A percentile compares a stretch with the other conserved stretches of the same genome.
phyloP scores from a whole-genome alignment of 23 red algal species.

The Gracilaria caudata region DNA sequence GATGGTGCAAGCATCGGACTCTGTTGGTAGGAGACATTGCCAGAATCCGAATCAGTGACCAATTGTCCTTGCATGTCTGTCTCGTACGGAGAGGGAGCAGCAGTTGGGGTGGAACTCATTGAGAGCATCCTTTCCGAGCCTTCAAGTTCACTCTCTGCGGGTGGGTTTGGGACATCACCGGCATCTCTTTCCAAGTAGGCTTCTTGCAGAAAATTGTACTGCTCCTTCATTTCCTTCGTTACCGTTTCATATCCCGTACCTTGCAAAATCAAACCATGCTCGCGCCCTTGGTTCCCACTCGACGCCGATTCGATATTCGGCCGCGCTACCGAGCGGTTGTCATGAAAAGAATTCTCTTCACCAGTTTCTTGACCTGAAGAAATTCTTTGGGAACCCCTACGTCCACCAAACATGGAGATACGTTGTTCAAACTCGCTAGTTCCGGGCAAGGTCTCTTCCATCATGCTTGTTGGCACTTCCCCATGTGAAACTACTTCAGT shows the following conservation, averaged over 20 bases:
- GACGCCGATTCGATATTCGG: constrained; percentile 47
- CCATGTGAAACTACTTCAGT: background rate
- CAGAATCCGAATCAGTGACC: constrained; percentile 15
- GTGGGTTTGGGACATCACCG: background rate
- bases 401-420: constrained; percentile 12
- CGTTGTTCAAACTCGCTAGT: constrained; percentile 16
- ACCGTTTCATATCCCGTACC: constrained; percentile 34
- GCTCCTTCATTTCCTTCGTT: constrained; percentile 2
- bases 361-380: background rate
- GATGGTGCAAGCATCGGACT: constrained; percentile 25
- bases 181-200: background rate
- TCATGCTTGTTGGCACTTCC: background rate
- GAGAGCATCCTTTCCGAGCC: constrained; percentile 23
- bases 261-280: background rate
- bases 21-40: constrained; percentile 13
- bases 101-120: constrained; percentile 47
- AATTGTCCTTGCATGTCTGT: constrained; percentile 27
- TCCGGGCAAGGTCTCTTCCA: background rate
- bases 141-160: background rate
- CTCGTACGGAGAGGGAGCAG: constrained; percentile 53
- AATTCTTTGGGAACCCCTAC: background rate
- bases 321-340: constrained; percentile 55
- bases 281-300: constrained; percentile 62
- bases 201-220: background rate
- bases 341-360: constrained; percentile 41